Percentiles rank a stretch among this genome's conserved stretches.
Conservation (phyloP, 768 basidiomycete genomes). For the Tricholoma flavovirens region DNA sequence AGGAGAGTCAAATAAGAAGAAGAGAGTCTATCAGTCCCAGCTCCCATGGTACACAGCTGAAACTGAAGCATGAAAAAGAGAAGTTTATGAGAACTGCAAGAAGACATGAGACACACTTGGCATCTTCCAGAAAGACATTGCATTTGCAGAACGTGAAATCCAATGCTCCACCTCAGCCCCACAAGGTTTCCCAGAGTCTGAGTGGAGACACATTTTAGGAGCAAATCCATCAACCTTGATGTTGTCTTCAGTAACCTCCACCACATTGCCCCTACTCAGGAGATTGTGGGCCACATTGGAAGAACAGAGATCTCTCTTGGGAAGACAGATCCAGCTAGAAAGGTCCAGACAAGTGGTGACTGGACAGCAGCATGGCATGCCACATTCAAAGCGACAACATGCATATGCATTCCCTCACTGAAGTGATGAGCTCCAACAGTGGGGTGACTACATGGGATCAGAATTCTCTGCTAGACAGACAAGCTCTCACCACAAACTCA, state of each 20-base stretch:
- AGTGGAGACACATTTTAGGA: background rate
- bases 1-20: background rate
- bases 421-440: constrained; percentile 15
- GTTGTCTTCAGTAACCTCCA: background rate
- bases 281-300: background rate
- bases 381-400: constrained; percentile 6
- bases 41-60: background rate
- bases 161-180: background rate
- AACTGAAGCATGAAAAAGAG: background rate
- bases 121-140: background rate
- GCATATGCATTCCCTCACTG: constrained; percentile 23
- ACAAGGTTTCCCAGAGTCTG: background rate
- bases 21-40: background rate
- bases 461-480: constrained; percentile 14
- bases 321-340: background rate
- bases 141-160: background rate
- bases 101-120: background rate
- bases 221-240: background rate
- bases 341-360: background rate
- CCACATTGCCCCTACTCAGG: background rate
- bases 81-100: background rate
- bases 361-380: constrained; percentile 15
- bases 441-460: constrained; percentile 17
- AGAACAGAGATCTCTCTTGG: background rate
- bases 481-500: constrained; percentile 12